These are phyloP conservation scores for Apodospora peruviana DNA, from an alignment of 495 filamentous ascomycete genomes.

Conservation along the genomic window DNA sequence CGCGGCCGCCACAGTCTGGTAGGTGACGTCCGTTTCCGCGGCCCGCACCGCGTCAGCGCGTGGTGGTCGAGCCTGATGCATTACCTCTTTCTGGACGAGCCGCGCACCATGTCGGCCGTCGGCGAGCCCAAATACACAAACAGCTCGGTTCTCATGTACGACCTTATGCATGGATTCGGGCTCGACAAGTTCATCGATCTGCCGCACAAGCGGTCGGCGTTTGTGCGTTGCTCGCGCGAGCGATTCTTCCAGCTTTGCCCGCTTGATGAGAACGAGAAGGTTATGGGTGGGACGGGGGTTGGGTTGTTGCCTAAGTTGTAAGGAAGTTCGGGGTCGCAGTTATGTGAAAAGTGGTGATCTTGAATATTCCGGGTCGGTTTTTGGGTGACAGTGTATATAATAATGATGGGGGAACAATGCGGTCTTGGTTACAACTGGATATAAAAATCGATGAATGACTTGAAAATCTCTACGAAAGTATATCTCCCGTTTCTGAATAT, in stretches of 20 bases:
- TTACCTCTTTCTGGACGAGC: constrained; percentile 65
- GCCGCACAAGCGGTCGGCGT: constrained; percentile 60
- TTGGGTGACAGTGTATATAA: too few species aligned
- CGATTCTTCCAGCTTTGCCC: constrained; percentile 65
- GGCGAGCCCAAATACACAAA: constrained; percentile 62
- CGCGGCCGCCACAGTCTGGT: constrained; percentile 65
- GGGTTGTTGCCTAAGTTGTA: constrained; percentile 43
- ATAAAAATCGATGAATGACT: background rate
- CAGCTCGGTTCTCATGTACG: constrained; percentile 57
- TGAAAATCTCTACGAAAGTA: background rate
- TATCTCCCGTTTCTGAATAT: background rate
- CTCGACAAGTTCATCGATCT: constrained; percentile 63
- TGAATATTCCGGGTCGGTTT: too few species aligned
- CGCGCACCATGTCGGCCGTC: constrained; percentile 55
- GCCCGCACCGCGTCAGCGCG: constrained; percentile 59
- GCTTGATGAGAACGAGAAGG: constrained; percentile 45
- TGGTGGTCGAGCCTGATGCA: constrained; percentile 68
- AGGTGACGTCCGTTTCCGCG: constrained; percentile 56
- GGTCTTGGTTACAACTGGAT: too few species aligned
- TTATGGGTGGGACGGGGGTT: constrained; percentile 39
- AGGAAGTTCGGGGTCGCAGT: background rate
- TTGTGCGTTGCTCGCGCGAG: constrained; percentile 55
- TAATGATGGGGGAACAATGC: too few species aligned
- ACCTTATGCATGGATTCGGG: constrained; percentile 58
- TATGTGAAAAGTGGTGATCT: too few species aligned